Conservation (phyloP, 2,329 filamentous ascomycete genomes). For the Dryadomyces quercus-mongolicae region DNA sequence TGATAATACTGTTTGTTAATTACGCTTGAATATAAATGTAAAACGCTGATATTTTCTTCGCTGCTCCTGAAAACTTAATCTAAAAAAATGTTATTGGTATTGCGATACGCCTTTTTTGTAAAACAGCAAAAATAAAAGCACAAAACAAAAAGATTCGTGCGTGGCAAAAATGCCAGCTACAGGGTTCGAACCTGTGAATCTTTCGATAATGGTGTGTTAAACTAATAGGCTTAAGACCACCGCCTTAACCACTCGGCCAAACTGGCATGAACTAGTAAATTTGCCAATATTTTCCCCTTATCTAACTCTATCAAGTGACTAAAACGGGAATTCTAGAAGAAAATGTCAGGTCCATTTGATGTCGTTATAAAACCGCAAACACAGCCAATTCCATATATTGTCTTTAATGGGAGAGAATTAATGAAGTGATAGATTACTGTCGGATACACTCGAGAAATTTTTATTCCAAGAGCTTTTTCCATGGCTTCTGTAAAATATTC, state of each 20-base stretch:
- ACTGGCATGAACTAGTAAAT: slow-evolving; percentile 8
- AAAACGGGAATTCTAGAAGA: background rate
- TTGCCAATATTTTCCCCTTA: background rate
- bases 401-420: too few relatives aligned
- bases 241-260: slow-evolving; percentile 13
- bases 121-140: background rate
- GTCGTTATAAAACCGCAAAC: too few relatives aligned
- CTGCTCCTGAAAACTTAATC: background rate
- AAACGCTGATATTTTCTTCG: background rate
- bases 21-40: too few relatives aligned
- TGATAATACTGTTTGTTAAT: background rate
- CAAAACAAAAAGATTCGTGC: background rate
- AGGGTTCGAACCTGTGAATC: slow-evolving; percentile 13
- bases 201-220: slow-evolving; percentile 12
- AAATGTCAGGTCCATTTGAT: background rate
- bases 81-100: background rate
- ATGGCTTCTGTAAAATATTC: too few relatives aligned
- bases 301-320: background rate
- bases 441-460: too few relatives aligned
- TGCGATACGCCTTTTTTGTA: background rate
- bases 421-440: too few relatives aligned
- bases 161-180: slow-evolving; percentile 9
- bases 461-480: too few relatives aligned
- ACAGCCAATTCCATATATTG: too few relatives aligned
- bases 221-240: slow-evolving; percentile 10